Evolutionary conservation across 495 filamentous ascomycete genomes (phyloP).

Genomic region (Penicillium ucsense): DNA sequence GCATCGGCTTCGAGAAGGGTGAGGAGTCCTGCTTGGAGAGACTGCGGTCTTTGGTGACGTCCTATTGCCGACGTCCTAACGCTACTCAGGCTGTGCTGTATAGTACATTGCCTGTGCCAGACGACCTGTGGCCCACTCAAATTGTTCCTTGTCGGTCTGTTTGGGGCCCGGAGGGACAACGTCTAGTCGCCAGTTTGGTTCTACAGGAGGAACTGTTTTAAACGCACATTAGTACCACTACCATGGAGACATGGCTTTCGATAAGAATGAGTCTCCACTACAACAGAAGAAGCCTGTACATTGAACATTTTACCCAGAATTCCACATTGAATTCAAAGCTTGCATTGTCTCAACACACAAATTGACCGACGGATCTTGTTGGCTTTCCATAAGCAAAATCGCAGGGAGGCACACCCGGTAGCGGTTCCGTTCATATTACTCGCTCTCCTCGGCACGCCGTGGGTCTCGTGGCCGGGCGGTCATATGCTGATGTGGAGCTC

Average conservation of each 20-base stretch:
- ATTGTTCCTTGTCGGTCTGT: conserved; percentile 38
- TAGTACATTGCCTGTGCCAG: conserved; percentile 17
- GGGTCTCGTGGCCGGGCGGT: neutral
- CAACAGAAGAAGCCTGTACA: no score
- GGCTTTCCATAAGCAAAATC: no score
- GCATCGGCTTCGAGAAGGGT: conserved; percentile 13
- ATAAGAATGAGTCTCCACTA: no score
- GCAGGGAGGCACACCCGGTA: neutral
- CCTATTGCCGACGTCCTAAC: conserved; percentile 2
- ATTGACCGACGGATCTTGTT: no score
- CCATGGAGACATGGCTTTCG: no score
- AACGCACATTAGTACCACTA: no score
- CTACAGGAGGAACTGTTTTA: conserved; percentile 18
- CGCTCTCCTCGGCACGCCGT: neutral
- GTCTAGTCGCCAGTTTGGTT: conserved; percentile 29
- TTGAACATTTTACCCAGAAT: no score
- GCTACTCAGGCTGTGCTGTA: conserved; percentile 28
- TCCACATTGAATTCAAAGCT: no score
- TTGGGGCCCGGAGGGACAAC: conserved; percentile 32
- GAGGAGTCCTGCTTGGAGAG: conserved; percentile 10
- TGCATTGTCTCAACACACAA: no score
- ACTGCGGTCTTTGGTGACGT: conserved; percentile 13
- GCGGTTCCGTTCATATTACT: neutral
- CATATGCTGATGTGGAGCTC: neutral
- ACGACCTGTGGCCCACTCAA: conserved; percentile 24